Conservation (phyloP, 257 asterid genomes). For the Solanum chilense region DNA sequence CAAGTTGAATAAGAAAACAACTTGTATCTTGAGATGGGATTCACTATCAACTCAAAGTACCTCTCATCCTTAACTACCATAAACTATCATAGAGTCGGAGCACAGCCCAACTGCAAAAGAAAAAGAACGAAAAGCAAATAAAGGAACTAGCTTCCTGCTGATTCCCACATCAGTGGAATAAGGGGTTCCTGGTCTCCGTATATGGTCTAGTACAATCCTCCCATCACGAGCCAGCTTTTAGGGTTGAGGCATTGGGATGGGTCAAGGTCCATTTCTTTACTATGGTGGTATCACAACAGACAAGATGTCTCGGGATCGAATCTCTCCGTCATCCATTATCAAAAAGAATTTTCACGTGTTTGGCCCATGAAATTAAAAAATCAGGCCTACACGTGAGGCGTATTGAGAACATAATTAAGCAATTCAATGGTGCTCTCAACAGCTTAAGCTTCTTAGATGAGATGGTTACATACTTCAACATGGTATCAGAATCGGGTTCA, state of each 20-base stretch:
- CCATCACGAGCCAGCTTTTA: not conserved
- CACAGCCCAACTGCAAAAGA: not conserved
- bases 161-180: not conserved
- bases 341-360: not conserved
- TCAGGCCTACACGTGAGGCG: not conserved
- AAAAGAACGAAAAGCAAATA: not conserved
- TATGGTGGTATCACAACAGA: not conserved
- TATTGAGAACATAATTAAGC: not conserved
- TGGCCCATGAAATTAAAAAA: not conserved
- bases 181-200: not conserved
- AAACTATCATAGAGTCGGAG: not conserved
- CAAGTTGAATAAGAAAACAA: not conserved
- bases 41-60: not conserved
- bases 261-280: not conserved
- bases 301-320: not conserved
- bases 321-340: not conserved
- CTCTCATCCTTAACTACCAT: not conserved
- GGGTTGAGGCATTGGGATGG: not conserved
- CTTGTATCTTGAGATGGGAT: not conserved
- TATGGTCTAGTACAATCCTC: not conserved
- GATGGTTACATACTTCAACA: not conserved
- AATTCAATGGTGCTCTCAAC: not conserved
- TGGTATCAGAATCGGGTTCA: not conserved
- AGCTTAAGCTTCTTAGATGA: not conserved
- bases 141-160: not conserved